phyloP scores from a whole-genome alignment of 768 basidiomycete species.

The Nidularia sp. region DNA sequence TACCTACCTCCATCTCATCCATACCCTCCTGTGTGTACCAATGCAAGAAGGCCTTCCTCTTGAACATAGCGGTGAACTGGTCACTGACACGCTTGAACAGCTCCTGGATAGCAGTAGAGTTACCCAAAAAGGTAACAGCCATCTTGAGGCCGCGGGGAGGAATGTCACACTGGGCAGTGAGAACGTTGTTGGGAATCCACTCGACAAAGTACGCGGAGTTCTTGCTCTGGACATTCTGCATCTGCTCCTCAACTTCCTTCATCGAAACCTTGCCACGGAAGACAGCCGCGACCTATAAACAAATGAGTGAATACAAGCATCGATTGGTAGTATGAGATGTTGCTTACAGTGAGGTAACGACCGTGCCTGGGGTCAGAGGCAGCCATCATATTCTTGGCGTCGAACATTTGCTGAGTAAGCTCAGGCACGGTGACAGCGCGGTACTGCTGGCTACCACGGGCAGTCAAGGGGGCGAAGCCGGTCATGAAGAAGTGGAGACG shows the following conservation, averaged over 20 bases:
- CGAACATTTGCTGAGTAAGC: conserved; percentile 99
- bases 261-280: conserved; percentile 99
- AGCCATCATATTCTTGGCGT: conserved; percentile 99
- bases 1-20: conserved; percentile 91
- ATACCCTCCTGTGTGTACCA: conserved; percentile 99
- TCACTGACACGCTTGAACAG: conserved; percentile 98
- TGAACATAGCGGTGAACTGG: conserved; percentile 99
- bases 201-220: conserved; percentile 98
- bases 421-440: conserved; percentile 97
- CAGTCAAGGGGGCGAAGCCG: conserved; percentile 91
- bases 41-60: conserved; percentile 96
- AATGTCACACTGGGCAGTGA: conserved; percentile 97
- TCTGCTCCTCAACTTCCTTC: conserved; percentile 99
- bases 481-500: conserved; percentile 99
- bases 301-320: neutral
- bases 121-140: conserved; percentile 97
- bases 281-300: conserved; percentile 74
- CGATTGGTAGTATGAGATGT: neutral
- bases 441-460: conserved; percentile 92
- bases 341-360: conserved; percentile 87
- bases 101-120: conserved; percentile 96
- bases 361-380: conserved; percentile 96
- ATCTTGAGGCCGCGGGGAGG: conserved; percentile 94
- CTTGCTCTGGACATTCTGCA: conserved; percentile 97
- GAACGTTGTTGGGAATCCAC: conserved; percentile 99